Conservation (phyloP, 2,329 filamentous ascomycete genomes). For the Pestalotiopsis sp. region DNA sequence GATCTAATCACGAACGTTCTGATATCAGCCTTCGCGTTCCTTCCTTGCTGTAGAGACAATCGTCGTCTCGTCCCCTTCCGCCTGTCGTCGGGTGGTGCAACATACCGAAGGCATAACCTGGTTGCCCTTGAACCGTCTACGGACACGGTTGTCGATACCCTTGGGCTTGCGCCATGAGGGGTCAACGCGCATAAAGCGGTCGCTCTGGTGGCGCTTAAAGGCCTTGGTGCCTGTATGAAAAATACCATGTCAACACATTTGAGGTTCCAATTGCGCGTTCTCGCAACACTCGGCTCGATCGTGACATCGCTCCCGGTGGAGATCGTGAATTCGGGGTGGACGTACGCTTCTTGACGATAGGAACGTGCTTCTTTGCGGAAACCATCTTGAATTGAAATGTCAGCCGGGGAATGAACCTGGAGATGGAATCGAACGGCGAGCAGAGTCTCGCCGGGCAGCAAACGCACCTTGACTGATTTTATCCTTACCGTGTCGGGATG, state of each 20-base stretch:
- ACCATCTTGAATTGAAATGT: conserved; percentile 71
- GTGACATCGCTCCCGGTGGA: neutral
- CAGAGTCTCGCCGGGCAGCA: neutral
- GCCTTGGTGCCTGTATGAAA: conserved; percentile 76
- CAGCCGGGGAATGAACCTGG: neutral
- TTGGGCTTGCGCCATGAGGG: conserved; percentile 98
- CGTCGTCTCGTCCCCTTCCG: neutral
- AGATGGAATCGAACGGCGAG: neutral
- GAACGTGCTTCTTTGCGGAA: conserved; percentile 98
- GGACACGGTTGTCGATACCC: conserved; percentile 99
- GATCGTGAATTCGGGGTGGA: conserved; percentile 38
- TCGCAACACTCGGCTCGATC: conserved; percentile 7
- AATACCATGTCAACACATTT: conserved; percentile 42
- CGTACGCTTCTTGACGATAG: conserved; percentile 99
- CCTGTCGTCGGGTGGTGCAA: conserved; percentile 28
- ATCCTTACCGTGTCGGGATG: conserved; percentile 9
- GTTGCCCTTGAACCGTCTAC: conserved; percentile 95
- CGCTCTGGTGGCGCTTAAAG: conserved; percentile 97
- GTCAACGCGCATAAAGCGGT: conserved; percentile 92
- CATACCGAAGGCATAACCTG: conserved; percentile 97
- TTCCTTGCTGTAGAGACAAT: neutral
- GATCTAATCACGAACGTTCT: conserved; percentile 63
- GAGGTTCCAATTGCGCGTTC: neutral
- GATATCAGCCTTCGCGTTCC: neutral
- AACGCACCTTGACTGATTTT: conserved; percentile 17